A percentile compares a stretch with the other conserved stretches of the same genome.
Evolutionary conservation across 1,284 basidiomycete genomes (phyloP).

Genomic region (Sporisorium sorghi): DNA sequence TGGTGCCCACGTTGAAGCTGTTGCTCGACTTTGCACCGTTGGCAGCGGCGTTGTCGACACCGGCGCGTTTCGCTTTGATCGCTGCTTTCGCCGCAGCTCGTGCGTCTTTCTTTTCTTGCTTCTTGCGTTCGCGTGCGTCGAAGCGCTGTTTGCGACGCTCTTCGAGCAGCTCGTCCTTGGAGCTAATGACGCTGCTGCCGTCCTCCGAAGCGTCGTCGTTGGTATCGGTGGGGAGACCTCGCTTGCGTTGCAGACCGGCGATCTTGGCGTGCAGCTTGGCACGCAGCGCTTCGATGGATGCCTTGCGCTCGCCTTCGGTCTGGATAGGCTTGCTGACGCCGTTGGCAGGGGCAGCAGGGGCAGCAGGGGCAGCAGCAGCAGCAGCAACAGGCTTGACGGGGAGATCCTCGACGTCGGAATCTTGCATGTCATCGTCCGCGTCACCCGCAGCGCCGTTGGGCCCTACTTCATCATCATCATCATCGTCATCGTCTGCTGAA

Average conservation of each 20-base stretch:
- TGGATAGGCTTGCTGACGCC: slow-evolving; percentile 28
- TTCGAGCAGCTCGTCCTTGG: slow-evolving; percentile 63
- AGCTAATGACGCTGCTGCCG: slow-evolving; percentile 49
- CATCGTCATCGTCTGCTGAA: slow-evolving; percentile 32
- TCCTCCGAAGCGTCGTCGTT: slow-evolving; percentile 37
- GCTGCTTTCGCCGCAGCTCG: slow-evolving; percentile 36
- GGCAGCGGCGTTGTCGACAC: slow-evolving; percentile 22
- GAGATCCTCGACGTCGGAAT: slow-evolving; percentile 45
- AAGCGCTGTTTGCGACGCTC: slow-evolving; percentile 62
- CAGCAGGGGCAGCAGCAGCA: slow-evolving; percentile 6
- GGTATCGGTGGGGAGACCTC: slow-evolving; percentile 34
- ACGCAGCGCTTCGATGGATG: slow-evolving; percentile 55
- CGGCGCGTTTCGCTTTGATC: slow-evolving; percentile 39
- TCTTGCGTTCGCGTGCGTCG: slow-evolving; percentile 64
- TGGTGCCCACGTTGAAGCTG: slow-evolving; percentile 34
- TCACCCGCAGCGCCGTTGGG: slow-evolving; percentile 46
- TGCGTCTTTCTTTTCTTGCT: slow-evolving; percentile 60
- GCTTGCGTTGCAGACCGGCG: slow-evolving; percentile 56
- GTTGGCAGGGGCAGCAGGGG: slow-evolving; percentile 8
- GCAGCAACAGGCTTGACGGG: slow-evolving; percentile 7
- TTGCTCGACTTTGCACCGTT: slow-evolving; percentile 31
- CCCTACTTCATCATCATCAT: slow-evolving; percentile 34
- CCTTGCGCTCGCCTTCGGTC: slow-evolving; percentile 53
- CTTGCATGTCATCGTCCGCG: slow-evolving; percentile 50
- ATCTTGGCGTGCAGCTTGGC: slow-evolving; percentile 64